Percentiles rank a stretch among this genome's conserved stretches.
These are phyloP conservation scores for Diplodia corticola DNA, from an alignment of 2,329 filamentous ascomycete genomes.

Conservation along the genomic window DNA sequence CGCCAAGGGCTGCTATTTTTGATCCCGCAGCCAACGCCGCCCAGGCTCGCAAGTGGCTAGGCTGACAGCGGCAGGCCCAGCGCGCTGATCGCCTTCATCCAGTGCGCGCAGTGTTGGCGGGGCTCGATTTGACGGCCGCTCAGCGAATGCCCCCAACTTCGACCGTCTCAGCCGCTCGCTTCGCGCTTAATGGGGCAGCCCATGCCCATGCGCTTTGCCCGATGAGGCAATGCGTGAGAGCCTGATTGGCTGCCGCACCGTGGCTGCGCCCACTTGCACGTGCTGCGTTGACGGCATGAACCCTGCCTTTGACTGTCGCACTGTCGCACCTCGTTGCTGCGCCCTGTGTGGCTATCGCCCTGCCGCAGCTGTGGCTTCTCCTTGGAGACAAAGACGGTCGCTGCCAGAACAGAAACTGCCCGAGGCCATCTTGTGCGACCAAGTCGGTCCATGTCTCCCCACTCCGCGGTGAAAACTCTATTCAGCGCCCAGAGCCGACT, in stretches of 20 bases:
- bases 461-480: not conserved
- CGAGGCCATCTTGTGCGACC: not conserved
- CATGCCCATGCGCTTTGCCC: not conserved
- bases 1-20: not conserved
- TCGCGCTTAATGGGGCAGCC: not conserved
- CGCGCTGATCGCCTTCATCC: not conserved
- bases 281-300: conserved; percentile 15
- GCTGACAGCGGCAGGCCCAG: not conserved
- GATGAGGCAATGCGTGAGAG: not conserved
- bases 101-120: not conserved
- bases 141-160: not conserved
- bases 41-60: not conserved
- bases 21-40: not conserved
- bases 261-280: conserved; percentile 2
- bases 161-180: not conserved
- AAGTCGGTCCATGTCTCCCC: not conserved
- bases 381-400: not conserved
- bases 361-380: not conserved
- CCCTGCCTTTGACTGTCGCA: not conserved
- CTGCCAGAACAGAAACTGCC: not conserved
- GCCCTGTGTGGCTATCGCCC: not conserved
- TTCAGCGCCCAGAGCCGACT: not conserved
- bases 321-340: not conserved
- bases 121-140: not conserved
- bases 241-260: not conserved